Conservation (phyloP, 148 eudicot genomes). For the Arbutus unedo region DNA sequence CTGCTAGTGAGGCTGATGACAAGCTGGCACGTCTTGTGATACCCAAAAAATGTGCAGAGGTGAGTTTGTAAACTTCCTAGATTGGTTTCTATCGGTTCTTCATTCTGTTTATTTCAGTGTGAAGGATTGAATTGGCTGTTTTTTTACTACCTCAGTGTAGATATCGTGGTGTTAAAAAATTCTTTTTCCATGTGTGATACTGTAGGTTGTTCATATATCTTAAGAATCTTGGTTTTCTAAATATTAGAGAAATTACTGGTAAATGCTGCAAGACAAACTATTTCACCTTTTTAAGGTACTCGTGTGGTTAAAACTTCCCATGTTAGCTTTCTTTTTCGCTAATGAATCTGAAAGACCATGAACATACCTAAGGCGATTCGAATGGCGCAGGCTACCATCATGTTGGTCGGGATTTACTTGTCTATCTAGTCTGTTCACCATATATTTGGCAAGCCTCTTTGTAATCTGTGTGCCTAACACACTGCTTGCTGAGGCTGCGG, state of each 20-base stretch:
- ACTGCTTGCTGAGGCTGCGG: not conserved
- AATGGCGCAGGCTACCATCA: not conserved
- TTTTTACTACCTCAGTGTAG: not conserved
- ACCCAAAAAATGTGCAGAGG: slow-evolving; percentile 40
- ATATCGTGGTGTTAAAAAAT: not conserved
- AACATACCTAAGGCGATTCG: not conserved
- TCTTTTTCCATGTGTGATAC: not conserved
- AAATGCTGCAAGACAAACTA: not conserved
- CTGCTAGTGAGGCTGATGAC: slow-evolving; percentile 34
- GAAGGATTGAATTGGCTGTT: not conserved
- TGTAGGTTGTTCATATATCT: not conserved
- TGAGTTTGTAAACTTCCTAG: slow-evolving; percentile 12
- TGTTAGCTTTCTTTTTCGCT: not conserved
- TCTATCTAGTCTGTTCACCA: not conserved
- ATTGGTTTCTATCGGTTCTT: not conserved
- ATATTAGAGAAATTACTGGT: not conserved
- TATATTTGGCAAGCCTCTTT: not conserved
- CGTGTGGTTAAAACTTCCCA: not conserved
- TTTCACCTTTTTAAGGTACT: not conserved
- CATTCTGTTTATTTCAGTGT: not conserved
- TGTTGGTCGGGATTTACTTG: not conserved
- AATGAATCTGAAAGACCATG: slow-evolving; percentile 6
- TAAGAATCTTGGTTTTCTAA: not conserved
- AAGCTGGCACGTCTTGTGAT: slow-evolving; percentile 30
- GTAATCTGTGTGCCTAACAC: not conserved